Evolutionary conservation across 306 rosid species (phyloP), one percentile per base, ranked within the genome.

Genomic region (Neltuma alba): DNA sequence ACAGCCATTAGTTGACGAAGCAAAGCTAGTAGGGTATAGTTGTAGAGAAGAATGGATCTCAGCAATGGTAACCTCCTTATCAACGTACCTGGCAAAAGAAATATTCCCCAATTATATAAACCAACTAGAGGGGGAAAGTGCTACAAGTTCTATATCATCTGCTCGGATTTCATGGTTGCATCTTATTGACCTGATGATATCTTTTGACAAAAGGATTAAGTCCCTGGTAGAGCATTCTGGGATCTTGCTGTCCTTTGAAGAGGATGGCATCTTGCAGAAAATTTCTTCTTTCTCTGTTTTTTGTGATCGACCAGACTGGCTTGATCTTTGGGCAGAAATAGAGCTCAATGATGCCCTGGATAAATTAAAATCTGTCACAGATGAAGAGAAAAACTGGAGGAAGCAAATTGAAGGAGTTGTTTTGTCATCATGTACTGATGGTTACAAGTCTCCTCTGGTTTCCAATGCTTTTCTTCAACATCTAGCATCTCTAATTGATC

Each of bases 11-110:
- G 90, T 91, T 76, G 97, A 92, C 76, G 97, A 92, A 87, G 98
- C 95, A 72, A 89, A 86, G 88, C 79, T 94, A 68, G 74, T 85
- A 18, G 97, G 98, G 61, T 94, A 92, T 86, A 91, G 97, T 87
- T 91, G 95, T 86, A 85, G 97, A 81, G 97, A 94, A 91, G 97
- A 94, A 88, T 94, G 97, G 98, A 88, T 94, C 81, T 91, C 97
- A 7, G 93, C 87, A 55, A 92, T 89, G 89, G 92, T 92, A 48
- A 86, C 95, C 69, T 89, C 98, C 70, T 89, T 95, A 87, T 84
- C 92, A 48, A 91, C 93, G 47, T 89, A 93, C 91, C 75, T 95
- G 81, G 98, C 92, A 10, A 95, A 91, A 81, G 99, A 90, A 86
- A 83, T 91, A 36, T 95, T 95, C 82, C 99, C 98, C 38, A 83